A percentile compares a stretch with the other conserved stretches of the same genome.
phyloP scores from a whole-genome alignment of 2,329 filamentous ascomycete species.

The Scleromitrula shiraiana region DNA sequence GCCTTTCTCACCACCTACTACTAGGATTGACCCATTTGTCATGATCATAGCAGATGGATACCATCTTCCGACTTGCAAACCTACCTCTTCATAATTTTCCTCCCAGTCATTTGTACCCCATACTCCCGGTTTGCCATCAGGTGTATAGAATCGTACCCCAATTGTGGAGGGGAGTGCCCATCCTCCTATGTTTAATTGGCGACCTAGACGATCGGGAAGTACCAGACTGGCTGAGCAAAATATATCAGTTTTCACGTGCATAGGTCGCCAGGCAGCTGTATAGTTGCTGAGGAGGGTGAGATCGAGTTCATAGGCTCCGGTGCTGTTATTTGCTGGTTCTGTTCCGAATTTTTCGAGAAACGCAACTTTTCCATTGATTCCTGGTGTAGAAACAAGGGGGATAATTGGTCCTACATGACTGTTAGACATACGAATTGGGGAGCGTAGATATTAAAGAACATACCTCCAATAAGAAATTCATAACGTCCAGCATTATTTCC shows the following conservation, averaged over 20 bases:
- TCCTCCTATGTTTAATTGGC: slow-evolving; percentile 59
- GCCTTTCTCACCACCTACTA: slow-evolving; percentile 57
- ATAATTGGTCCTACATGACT: slow-evolving; percentile 34
- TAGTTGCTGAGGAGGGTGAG: slow-evolving; percentile 46
- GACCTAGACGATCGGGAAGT: slow-evolving; percentile 55
- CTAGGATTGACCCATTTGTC: slow-evolving; percentile 57
- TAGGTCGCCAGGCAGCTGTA: slow-evolving; percentile 46
- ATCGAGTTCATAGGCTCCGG: slow-evolving; percentile 60
- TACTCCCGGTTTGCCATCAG: slow-evolving; percentile 50
- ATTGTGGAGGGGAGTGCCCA: slow-evolving; percentile 56
- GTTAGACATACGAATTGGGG: not conserved
- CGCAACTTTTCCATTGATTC: slow-evolving; percentile 50
- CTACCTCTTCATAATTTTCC: slow-evolving; percentile 47
- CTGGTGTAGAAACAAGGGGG: slow-evolving; percentile 50
- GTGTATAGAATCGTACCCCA: slow-evolving; percentile 53
- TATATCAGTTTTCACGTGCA: slow-evolving; percentile 58
- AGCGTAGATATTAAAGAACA: not conserved
- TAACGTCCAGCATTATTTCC: slow-evolving; percentile 47
- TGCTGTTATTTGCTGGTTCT: slow-evolving; percentile 47
- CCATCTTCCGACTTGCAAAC: slow-evolving; percentile 53
- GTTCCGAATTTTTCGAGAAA: slow-evolving; percentile 54
- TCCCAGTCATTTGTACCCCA: slow-evolving; percentile 55
- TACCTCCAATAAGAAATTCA: slow-evolving; percentile 49
- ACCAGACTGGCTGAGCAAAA: slow-evolving; percentile 59
- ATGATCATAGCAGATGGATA: slow-evolving; percentile 57